phyloP scores from a whole-genome alignment of 768 basidiomycete species.

The Russula sp. region DNA sequence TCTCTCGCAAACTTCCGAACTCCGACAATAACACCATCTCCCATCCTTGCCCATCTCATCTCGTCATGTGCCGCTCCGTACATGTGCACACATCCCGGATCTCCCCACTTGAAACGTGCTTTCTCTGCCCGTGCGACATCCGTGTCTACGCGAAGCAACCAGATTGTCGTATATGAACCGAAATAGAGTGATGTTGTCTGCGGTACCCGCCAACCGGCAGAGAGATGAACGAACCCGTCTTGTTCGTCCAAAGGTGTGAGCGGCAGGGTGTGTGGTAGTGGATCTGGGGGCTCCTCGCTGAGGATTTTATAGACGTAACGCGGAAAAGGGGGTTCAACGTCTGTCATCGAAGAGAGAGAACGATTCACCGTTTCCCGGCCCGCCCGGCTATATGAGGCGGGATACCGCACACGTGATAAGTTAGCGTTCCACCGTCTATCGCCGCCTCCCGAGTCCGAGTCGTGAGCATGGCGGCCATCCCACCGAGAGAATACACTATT shows the following conservation, averaged over 20 bases:
- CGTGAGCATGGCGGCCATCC: not conserved
- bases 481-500: slow-evolving; percentile 35
- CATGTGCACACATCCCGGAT: slow-evolving; percentile 24
- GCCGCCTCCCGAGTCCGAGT: no score
- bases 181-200: slow-evolving; percentile 39
- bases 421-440: not conserved
- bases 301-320: slow-evolving; percentile 37
- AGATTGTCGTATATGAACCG: slow-evolving; percentile 25
- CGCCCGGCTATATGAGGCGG: not conserved
- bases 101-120: slow-evolving; percentile 29
- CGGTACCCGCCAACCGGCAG: slow-evolving; percentile 35
- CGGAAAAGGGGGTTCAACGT: slow-evolving; percentile 17
- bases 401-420: not conserved
- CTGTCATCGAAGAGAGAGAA: not conserved
- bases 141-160: slow-evolving; percentile 29
- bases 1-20: slow-evolving; percentile 5
- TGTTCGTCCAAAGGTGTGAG: slow-evolving; percentile 30
- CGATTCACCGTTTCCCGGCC: no score
- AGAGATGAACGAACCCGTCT: slow-evolving; percentile 46
- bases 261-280: slow-evolving; percentile 18
- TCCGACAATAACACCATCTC: slow-evolving; percentile 11
- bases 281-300: slow-evolving; percentile 29
- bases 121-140: slow-evolving; percentile 22
- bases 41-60: slow-evolving; percentile 11
- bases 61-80: slow-evolving; percentile 5